A percentile compares a stretch with the other conserved stretches of the same genome.
These are phyloP conservation scores for Lyophyllum decastes DNA, from an alignment of 768 basidiomycete genomes.

Conservation along the genomic window DNA sequence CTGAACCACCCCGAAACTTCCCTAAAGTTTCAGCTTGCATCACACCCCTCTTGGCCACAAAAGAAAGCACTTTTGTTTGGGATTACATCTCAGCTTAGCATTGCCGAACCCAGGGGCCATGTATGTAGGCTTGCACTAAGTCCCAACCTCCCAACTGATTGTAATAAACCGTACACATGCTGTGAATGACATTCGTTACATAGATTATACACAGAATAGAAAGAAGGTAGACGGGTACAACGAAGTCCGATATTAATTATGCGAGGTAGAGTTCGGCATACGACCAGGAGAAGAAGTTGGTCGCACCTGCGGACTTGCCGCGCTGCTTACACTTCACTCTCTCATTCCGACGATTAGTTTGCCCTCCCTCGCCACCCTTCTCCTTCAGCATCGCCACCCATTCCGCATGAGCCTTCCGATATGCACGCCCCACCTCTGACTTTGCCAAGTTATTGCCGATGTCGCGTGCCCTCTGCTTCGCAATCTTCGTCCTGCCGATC, in stretches of 20 bases:
- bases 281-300: slow-evolving; percentile 11
- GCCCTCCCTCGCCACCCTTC: slow-evolving; percentile 12
- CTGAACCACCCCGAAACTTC: too few relatives aligned
- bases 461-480: slow-evolving; percentile 23
- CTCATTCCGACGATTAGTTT: background rate
- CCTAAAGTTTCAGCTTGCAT: too few relatives aligned
- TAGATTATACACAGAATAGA: slow-evolving; percentile 3
- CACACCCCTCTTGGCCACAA: too few relatives aligned
- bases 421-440: slow-evolving; percentile 31
- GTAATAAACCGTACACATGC: background rate
- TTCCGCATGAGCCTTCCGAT: slow-evolving; percentile 33
- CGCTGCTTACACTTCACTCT: slow-evolving; percentile 5
- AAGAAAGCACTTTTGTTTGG: too few relatives aligned
- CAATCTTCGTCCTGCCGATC: slow-evolving; percentile 33
- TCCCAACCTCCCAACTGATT: too few relatives aligned
- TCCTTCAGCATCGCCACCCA: slow-evolving; percentile 29
- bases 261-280: slow-evolving; percentile 11
- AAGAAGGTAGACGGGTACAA: background rate
- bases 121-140: too few relatives aligned
- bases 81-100: too few relatives aligned
- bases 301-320: background rate
- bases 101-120: too few relatives aligned
- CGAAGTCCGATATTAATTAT: background rate
- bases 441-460: slow-evolving; percentile 34
- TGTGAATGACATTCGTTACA: background rate